phyloP scores from a whole-genome alignment of 345 rosid species.

The Populus euphratica region DNA sequence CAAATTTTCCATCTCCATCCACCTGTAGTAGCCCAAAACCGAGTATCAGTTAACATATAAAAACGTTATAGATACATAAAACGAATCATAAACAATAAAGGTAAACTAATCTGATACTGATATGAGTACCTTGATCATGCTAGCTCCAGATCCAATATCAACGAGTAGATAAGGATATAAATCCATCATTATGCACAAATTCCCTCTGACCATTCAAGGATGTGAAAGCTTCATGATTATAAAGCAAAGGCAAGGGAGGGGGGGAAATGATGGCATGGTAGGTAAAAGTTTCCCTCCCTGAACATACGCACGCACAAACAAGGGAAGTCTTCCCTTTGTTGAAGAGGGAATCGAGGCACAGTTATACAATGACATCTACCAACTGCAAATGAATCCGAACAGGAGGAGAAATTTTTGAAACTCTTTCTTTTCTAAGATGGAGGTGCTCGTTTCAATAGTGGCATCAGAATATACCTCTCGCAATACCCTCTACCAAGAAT shows the following conservation, averaged over 20 bases:
- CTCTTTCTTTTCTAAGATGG: too few species aligned
- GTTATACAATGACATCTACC: background rate
- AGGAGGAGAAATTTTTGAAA: too few species aligned
- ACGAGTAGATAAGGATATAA: slow-evolving; percentile 96
- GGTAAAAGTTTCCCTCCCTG: background rate
- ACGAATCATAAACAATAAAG: slow-evolving; percentile 1
- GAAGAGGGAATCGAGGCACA: background rate
- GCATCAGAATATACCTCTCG: too few species aligned
- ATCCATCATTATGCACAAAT: slow-evolving; percentile 75
- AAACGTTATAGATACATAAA: slow-evolving; percentile 1
- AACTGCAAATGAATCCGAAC: background rate
- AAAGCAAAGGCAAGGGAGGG: background rate
- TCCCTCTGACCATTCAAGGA: slow-evolving; percentile 90
- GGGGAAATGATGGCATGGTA: background rate
- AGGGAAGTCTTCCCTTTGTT: background rate
- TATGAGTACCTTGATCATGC: slow-evolving; percentile 82
- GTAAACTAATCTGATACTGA: background rate
- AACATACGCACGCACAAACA: background rate
- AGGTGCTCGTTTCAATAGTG: too few species aligned
- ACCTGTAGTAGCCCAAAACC: slow-evolving; percentile 33
- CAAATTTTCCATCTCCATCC: slow-evolving; percentile 91
- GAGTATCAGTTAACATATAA: slow-evolving; percentile 19
- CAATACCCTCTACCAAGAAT: too few species aligned
- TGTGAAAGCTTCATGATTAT: slow-evolving; percentile 85
- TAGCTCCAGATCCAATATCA: slow-evolving; percentile 96